Percentiles rank a stretch among this genome's conserved stretches.
Evolutionary conservation across 176 grass and related monocot genomes (phyloP).

Genomic region (Rhynchospora pubera): DNA sequence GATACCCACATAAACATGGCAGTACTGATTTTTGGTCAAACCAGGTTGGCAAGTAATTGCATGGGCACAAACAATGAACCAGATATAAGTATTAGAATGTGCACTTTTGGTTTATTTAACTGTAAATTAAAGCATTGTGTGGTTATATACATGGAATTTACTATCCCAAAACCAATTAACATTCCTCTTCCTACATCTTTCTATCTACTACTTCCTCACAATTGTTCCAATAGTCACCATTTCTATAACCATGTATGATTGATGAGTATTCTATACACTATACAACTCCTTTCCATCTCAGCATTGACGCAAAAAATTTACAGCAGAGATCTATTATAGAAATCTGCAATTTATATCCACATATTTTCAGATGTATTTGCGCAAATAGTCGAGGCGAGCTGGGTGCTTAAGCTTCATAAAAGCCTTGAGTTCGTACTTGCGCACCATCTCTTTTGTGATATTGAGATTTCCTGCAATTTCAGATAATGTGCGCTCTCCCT

Average conservation of each 20-base stretch:
- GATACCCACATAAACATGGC: not conserved
- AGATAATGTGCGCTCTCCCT: conserved; percentile 53
- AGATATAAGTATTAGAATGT: not conserved
- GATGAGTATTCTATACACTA: not conserved
- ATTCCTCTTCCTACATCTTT: not conserved
- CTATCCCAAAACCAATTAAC: not conserved
- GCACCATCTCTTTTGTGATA: conserved; percentile 85
- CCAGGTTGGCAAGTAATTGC: not conserved
- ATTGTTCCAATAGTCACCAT: not conserved
- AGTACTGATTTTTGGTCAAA: not conserved
- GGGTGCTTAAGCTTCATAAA: conserved; percentile 98
- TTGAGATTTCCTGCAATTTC: conserved; percentile 80
- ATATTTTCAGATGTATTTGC: conserved; percentile 57
- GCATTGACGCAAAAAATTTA: not conserved
- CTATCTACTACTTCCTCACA: not conserved
- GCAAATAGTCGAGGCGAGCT: conserved; percentile 65
- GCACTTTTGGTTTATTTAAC: not conserved
- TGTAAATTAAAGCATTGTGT: not conserved
- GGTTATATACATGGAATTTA: conserved; percentile 11
- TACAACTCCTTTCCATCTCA: not conserved
- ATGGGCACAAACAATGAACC: not conserved
- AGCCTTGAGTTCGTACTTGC: conserved; percentile 92
- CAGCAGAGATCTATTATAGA: not conserved
- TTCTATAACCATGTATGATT: not conserved
- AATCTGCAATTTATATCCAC: not conserved